Conservation (phyloP, 257 asterid species). For the Solanum tarijense region DNA sequence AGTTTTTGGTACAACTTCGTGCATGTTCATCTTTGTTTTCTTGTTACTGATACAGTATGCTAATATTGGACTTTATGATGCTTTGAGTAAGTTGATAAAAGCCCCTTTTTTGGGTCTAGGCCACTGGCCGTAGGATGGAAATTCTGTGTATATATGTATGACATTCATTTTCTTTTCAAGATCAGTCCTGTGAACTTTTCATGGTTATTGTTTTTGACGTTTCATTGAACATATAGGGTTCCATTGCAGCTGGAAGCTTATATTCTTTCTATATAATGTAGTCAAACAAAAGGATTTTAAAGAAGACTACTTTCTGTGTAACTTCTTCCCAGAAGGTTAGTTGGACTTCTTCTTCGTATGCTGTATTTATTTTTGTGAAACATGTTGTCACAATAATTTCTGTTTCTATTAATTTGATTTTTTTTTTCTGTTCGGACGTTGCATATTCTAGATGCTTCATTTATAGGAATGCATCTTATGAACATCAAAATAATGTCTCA, state of each 20-base stretch:
- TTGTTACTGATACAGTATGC: neutral
- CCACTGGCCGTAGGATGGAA: neutral
- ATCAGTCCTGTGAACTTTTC: neutral
- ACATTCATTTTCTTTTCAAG: neutral
- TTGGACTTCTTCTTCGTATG: neutral
- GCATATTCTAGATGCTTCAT: neutral
- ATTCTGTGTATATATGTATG: neutral
- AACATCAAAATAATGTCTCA: neutral
- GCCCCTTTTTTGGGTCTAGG: neutral
- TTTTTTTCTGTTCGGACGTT: neutral
- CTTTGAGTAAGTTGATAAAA: neutral
- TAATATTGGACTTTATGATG: neutral
- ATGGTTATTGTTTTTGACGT: neutral
- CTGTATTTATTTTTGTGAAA: neutral
- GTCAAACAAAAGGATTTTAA: neutral
- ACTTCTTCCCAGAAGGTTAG: neutral
- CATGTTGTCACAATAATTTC: neutral
- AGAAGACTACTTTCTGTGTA: neutral
- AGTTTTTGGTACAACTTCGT: neutral
- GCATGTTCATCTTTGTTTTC: neutral
- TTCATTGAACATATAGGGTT: neutral
- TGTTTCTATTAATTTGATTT: neutral
- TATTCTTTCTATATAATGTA: neutral
- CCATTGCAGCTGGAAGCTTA: neutral
- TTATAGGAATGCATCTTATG: neutral